A percentile compares a stretch with the other conserved stretches of the same genome.
Evolutionary conservation across 768 basidiomycete species (phyloP).

Genomic region (Amanita pallidorosea): DNA sequence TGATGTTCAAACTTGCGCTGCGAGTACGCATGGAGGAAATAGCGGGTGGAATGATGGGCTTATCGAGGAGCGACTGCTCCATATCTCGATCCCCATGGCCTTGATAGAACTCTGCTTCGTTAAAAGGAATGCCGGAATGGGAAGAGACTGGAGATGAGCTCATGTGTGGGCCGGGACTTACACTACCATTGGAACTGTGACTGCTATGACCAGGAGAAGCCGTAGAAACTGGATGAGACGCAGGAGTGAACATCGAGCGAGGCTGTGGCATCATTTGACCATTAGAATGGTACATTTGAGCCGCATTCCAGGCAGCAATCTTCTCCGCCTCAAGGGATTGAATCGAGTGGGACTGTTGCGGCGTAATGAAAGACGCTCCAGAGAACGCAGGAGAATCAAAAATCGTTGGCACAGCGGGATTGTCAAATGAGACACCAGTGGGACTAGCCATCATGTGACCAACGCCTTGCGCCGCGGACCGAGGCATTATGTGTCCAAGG

Average conservation of each 20-base stretch:
- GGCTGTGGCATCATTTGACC: constrained; percentile 11
- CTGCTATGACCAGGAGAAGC: constrained; percentile 6
- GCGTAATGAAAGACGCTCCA: constrained; percentile 5
- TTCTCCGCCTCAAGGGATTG: constrained; percentile 10
- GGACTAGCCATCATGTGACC: constrained; percentile 10
- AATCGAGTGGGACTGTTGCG: background rate
- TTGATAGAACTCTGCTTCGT: constrained; percentile 6
- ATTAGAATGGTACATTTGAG: constrained; percentile 7
- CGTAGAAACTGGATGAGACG: constrained; percentile 11
- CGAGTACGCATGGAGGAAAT: constrained; percentile 5
- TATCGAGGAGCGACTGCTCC: background rate
- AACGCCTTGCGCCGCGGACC: constrained; percentile 5
- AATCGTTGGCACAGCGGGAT: constrained; percentile 6
- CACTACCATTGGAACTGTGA: constrained; percentile 4
- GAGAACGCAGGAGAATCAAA: constrained; percentile 8
- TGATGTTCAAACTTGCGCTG: background rate
- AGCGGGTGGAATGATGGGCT: background rate
- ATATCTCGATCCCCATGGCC: background rate
- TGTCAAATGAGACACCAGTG: constrained; percentile 5
- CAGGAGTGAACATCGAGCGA: constrained; percentile 15
- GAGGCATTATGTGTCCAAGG: constrained; percentile 10
- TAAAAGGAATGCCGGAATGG: constrained; percentile 2
- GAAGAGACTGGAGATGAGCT: constrained; percentile 4
- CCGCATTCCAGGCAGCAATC: constrained; percentile 13
- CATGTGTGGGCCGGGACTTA: constrained; percentile 7